phyloP scores from a whole-genome alignment of 2,329 filamentous ascomycete species.

The Diaporthe australafricana region DNA sequence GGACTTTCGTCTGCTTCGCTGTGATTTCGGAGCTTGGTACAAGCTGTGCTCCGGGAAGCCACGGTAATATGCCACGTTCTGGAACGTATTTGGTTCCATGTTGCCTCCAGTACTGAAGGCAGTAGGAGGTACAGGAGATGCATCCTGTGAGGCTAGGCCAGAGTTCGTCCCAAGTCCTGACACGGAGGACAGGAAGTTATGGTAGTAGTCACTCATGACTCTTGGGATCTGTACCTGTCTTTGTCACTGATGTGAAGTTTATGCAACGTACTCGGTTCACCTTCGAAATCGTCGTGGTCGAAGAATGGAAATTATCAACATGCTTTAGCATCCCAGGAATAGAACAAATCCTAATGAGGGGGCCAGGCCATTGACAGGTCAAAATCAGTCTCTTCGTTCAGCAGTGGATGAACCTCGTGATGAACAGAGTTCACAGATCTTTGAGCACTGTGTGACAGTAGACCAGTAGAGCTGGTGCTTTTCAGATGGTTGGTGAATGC shows the following conservation, averaged over 20 bases:
- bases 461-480: not conserved
- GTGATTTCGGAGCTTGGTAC: slow-evolving; percentile 59
- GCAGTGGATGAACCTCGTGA: not conserved
- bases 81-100: slow-evolving; percentile 56
- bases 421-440: not conserved
- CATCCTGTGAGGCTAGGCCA: slow-evolving; percentile 48
- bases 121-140: slow-evolving; percentile 49
- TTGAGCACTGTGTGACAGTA: not conserved
- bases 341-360: not conserved
- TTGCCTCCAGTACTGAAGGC: slow-evolving; percentile 46
- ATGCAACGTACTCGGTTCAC: not conserved
- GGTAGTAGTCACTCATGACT: slow-evolving; percentile 68
- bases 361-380: not conserved
- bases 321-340: slow-evolving; percentile 11
- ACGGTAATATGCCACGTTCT: slow-evolving; percentile 61
- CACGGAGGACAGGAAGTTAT: slow-evolving; percentile 66
- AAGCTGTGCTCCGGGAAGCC: slow-evolving; percentile 62
- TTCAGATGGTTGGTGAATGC: not conserved
- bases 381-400: not conserved
- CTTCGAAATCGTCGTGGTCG: not conserved
- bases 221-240: not conserved
- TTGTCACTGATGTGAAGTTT: not conserved
- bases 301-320: not conserved
- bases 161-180: slow-evolving; percentile 52
- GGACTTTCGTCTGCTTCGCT: slow-evolving; percentile 64